Evolutionary conservation across 352 stramenopile species (phyloP).

Genomic region (Globisporangium okanoganense): DNA sequence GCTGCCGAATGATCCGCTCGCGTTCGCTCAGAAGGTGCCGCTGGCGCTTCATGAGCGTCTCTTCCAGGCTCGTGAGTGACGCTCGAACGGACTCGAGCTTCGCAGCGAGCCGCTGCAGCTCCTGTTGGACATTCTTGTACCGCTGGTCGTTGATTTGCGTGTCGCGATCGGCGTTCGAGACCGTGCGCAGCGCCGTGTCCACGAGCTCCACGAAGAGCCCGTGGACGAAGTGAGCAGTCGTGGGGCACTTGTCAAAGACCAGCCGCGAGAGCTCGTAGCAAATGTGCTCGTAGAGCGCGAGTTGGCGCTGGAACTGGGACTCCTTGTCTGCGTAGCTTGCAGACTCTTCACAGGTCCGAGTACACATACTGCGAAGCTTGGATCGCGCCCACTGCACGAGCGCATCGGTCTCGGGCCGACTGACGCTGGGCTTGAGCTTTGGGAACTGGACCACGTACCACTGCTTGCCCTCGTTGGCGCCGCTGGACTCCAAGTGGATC

Average conservation of each 20-base stretch:
- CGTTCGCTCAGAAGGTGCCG: slow-evolving; percentile 32
- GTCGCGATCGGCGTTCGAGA: slow-evolving; percentile 33
- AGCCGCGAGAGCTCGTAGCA: slow-evolving; percentile 43
- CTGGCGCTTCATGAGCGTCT: slow-evolving; percentile 32
- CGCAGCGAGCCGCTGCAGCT: slow-evolving; percentile 25
- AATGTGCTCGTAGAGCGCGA: slow-evolving; percentile 31
- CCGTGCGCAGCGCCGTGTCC: slow-evolving; percentile 20
- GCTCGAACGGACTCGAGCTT: slow-evolving; percentile 20
- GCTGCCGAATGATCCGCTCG: slow-evolving; percentile 44
- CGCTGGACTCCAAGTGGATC: slow-evolving; percentile 14
- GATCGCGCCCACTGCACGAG: slow-evolving; percentile 29
- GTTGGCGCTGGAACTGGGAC: slow-evolving; percentile 16
- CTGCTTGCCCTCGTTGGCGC: slow-evolving; percentile 15
- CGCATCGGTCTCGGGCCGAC: slow-evolving; percentile 24
- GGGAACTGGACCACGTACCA: slow-evolving; percentile 47
- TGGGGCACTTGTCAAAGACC: slow-evolving; percentile 59
- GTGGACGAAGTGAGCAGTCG: slow-evolving; percentile 44
- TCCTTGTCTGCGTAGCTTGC: slow-evolving; percentile 2
- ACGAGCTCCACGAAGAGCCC: slow-evolving; percentile 39
- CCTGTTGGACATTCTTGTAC: slow-evolving; percentile 35
- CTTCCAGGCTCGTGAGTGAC: slow-evolving; percentile 27
- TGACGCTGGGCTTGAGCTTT: slow-evolving; percentile 24
- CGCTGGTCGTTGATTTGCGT: slow-evolving; percentile 33
- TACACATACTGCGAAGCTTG: slow-evolving; percentile 9
- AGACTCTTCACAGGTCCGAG: not conserved